Percentiles rank a stretch among this genome's conserved stretches.
Evolutionary conservation across 179 eudicot species (phyloP).

Genomic region (Dionaea muscipula): DNA sequence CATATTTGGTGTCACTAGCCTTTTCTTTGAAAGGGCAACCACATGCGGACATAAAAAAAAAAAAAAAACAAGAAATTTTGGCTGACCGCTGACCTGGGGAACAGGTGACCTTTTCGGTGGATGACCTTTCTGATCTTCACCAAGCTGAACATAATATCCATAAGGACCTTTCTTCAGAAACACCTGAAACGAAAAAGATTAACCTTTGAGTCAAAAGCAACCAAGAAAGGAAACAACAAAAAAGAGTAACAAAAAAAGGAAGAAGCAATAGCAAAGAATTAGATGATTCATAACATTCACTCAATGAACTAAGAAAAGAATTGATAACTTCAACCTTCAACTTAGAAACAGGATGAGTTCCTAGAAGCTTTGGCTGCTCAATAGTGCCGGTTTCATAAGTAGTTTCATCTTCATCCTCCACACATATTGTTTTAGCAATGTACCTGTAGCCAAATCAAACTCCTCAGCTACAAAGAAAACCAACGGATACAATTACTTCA

Average conservation of each 20-base stretch:
- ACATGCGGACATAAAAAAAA: neutral
- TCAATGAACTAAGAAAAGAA: neutral
- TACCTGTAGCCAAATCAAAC: slow-evolving; percentile 38
- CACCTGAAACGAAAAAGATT: slow-evolving; percentile 30
- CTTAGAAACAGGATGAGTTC: slow-evolving; percentile 55
- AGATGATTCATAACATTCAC: neutral
- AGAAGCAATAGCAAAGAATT: no score
- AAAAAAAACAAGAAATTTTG: neutral
- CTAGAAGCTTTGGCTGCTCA: slow-evolving; percentile 74
- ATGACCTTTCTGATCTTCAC: slow-evolving; percentile 79
- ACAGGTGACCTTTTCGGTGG: slow-evolving; percentile 66
- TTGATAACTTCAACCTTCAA: slow-evolving; percentile 52
- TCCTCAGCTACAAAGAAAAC: slow-evolving; percentile 6
- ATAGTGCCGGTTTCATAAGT: slow-evolving; percentile 26
- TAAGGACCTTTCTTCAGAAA: slow-evolving; percentile 81
- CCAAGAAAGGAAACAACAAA: no score
- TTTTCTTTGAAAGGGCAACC: neutral
- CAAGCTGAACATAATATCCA: slow-evolving; percentile 87
- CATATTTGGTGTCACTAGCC: neutral
- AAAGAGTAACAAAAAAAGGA: no score
- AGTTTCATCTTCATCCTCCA: slow-evolving; percentile 76
- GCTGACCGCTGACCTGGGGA: slow-evolving; percentile 24
- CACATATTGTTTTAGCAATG: slow-evolving; percentile 74
- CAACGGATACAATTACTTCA: neutral
- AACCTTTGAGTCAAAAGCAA: slow-evolving; percentile 1